Evolutionary conservation across 768 basidiomycete species (phyloP).

Genomic region (Boletus barrowsii): DNA sequence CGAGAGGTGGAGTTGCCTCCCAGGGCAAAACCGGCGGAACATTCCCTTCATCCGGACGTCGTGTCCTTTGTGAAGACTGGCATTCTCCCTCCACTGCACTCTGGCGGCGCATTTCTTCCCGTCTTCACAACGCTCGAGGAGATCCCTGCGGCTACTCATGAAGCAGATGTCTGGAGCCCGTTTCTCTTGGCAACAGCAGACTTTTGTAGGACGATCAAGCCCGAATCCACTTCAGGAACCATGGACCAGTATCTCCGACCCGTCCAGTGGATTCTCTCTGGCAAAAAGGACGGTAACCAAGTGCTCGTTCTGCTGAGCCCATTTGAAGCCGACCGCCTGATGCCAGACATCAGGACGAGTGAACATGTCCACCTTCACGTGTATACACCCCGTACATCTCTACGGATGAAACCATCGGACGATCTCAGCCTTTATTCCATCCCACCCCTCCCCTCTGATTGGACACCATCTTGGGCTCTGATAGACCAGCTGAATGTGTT

Average conservation of each 20-base stretch:
- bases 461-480: neutral
- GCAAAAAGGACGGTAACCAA: neutral
- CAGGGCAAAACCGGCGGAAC: conserved; percentile 15
- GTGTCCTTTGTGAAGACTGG: conserved; percentile 29
- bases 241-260: conserved; percentile 10
- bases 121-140: conserved; percentile 4
- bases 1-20: conserved; percentile 36
- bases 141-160: conserved; percentile 7
- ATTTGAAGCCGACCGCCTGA: conserved; percentile 32
- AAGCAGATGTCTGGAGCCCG: conserved; percentile 9
- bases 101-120: too few species aligned
- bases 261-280: conserved; percentile 22
- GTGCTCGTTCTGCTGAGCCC: conserved; percentile 22
- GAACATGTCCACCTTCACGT: conserved; percentile 36
- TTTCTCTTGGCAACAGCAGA: conserved; percentile 9
- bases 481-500: too few species aligned
- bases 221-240: neutral
- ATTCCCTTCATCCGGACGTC: conserved; percentile 6
- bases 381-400: conserved; percentile 37
- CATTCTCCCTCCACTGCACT: conserved; percentile 1
- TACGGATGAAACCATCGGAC: conserved; percentile 36
- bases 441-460: neutral
- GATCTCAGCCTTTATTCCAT: conserved; percentile 15
- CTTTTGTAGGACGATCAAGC: conserved; percentile 9
- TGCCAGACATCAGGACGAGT: conserved; percentile 35